Percentiles rank a stretch among this genome's conserved stretches.
These are phyloP conservation scores for Scheffersomyces illinoinensis DNA, from an alignment of 1,139 yeast genomes.

Conservation along the genomic window DNA sequence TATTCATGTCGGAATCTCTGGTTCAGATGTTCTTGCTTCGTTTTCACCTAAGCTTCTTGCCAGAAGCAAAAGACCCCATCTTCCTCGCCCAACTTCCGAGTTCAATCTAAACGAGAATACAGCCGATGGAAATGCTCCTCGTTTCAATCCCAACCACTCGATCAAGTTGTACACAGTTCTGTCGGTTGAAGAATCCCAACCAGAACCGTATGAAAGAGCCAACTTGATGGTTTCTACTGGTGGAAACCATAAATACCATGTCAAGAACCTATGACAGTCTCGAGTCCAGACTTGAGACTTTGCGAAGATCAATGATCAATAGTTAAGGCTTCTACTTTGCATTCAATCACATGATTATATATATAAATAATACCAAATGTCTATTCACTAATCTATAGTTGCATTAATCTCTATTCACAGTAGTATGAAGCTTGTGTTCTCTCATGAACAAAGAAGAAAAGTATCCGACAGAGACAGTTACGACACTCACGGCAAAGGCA, in stretches of 20 bases:
- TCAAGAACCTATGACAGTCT: constrained; percentile 21
- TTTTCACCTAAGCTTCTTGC: constrained; percentile 11
- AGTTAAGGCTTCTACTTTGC: background rate
- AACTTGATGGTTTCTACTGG: constrained; percentile 37
- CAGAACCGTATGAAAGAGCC: background rate
- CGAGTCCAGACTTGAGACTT: background rate
- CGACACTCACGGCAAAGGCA: constrained; percentile 18
- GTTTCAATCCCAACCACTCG: constrained; percentile 23
- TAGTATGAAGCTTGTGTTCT: constrained; percentile 36
- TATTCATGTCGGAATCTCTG: constrained; percentile 5
- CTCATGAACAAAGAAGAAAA: constrained; percentile 22
- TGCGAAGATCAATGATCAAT: background rate
- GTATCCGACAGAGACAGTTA: constrained; percentile 17
- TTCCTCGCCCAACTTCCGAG: constrained; percentile 7
- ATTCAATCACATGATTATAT: background rate
- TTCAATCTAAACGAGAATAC: constrained; percentile 18
- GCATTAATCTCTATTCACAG: constrained; percentile 34
- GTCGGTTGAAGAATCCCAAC: background rate
- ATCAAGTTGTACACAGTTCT: constrained; percentile 18
- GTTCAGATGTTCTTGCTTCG: constrained; percentile 7
- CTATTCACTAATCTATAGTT: background rate
- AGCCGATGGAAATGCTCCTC: constrained; percentile 9
- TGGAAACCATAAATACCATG: constrained; percentile 41
- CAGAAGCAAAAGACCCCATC: constrained; percentile 3
- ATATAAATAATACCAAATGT: background rate